Base-by-base conservation (phyloP, 352 stramenopile genomes). In the Phytopythium oedochilum region DNA sequence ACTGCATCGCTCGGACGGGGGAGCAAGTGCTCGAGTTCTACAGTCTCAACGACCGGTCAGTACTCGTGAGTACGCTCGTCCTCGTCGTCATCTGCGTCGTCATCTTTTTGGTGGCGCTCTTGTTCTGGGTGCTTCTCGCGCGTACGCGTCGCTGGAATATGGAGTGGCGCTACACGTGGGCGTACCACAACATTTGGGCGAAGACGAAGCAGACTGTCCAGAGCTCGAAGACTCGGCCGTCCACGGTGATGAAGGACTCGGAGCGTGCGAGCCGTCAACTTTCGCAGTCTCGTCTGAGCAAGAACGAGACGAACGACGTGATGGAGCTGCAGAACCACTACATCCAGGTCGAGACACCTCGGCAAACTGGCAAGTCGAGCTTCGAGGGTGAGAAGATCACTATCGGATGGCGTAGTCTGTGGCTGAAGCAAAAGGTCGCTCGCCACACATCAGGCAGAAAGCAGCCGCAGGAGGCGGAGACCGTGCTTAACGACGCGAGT, bases 21-120 rank as follows among this genome's bases (percentile, higher is more conserved):
- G 50, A 66, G 1, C 53, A 63, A 2, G 75, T 88, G 22, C 55
- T 88, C 6, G 59, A 66, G 39, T 76, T 74, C 55, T 77, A 85
- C 55, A 73, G 63, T 35, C 71, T 81, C 63, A 53, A 67, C 18
- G 61, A 61, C 17, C 65, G 62, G 2, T 82, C 74, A 8, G 68
- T 58, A 0, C 34, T 77, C 10, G 61, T 51, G 2, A 67, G 83
- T 36, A 62, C 59, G 12, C 29, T 80, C 6, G 60, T 83, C 18
- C 50, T 84, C 11, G 26, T 88, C 0, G 60, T 22, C 1, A 69
- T 85, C 49, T 71, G 63, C 42, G 47, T 75, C 5, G 50, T 46
- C 6, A 53, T 82, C 22, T 76, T 75, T 42, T 61, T 75, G 42
- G 32, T 73, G 9, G 65, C 65, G 0, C 69, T 78, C 35, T 66